These are phyloP conservation scores for Echinochloa phyllopogon DNA, from an alignment of 176 grass and related monocot genomes.

Conservation along the genomic window DNA sequence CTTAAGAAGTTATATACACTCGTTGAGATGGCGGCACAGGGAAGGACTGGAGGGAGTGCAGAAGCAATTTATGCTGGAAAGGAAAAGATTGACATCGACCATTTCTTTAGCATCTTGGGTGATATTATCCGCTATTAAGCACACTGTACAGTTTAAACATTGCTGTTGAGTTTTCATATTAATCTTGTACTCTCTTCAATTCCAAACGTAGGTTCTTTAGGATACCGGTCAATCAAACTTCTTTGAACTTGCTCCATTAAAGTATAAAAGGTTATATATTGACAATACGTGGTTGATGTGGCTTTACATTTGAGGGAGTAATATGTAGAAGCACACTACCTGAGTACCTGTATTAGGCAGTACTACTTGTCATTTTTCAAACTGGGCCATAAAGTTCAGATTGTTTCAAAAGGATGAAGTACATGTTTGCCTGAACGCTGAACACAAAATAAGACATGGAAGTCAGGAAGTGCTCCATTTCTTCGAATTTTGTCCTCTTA, in stretches of 20 bases:
- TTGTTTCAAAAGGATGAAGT: neutral
- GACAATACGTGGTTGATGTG: neutral
- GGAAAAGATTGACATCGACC: slow-evolving; percentile 82
- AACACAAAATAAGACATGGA: slow-evolving; percentile 3
- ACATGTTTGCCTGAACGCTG: neutral
- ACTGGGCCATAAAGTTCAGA: neutral
- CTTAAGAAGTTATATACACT: slow-evolving; percentile 82
- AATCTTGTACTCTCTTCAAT: neutral
- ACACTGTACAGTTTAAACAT: neutral
- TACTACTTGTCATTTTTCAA: neutral
- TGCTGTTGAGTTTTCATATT: neutral
- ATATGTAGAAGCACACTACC: too few relatives aligned
- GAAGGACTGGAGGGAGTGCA: slow-evolving; percentile 59
- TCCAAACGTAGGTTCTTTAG: neutral
- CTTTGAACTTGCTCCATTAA: neutral
- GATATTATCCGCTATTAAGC: slow-evolving; percentile 67
- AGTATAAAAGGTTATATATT: neutral
- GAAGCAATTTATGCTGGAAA: slow-evolving; percentile 79
- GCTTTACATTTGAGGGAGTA: too few relatives aligned
- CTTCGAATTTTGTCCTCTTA: neutral
- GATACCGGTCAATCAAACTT: neutral
- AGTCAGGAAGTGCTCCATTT: neutral
- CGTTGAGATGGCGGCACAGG: slow-evolving; percentile 87
- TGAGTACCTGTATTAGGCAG: too few relatives aligned
- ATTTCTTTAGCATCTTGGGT: slow-evolving; percentile 92